Conservation (phyloP, 495 filamentous ascomycete species). For the Neurospora intermedia region DNA sequence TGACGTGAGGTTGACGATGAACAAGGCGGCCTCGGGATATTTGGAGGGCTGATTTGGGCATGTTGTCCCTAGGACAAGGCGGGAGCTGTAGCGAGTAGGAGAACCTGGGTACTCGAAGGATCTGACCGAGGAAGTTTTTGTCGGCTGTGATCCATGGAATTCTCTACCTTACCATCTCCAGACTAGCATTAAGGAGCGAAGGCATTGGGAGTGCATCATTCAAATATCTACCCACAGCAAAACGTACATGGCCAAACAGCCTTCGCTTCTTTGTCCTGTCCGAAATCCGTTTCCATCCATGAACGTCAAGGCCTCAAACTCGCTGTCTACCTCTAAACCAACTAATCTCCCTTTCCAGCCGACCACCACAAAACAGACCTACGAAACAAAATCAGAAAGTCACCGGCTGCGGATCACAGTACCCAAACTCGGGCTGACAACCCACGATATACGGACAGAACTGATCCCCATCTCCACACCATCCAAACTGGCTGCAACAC, state of each 20-base stretch:
- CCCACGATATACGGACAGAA: constrained; percentile 32
- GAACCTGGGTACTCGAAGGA: background rate
- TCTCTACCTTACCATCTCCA: too few species aligned
- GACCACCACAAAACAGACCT: background rate
- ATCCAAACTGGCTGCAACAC: constrained; percentile 31
- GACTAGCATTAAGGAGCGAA: too few species aligned
- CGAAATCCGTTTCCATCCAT: too few species aligned
- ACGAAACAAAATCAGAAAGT: background rate
- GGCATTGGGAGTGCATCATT: too few species aligned
- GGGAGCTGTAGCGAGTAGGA: background rate
- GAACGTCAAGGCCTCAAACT: too few species aligned
- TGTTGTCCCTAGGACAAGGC: background rate
- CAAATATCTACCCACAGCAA: too few species aligned
- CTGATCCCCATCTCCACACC: constrained; percentile 31
- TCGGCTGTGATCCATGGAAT: background rate
- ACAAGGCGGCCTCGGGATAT: background rate
- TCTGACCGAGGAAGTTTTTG: background rate
- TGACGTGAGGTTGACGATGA: background rate
- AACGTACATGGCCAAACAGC: too few species aligned
- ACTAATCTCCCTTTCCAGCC: background rate
- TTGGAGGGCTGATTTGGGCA: background rate
- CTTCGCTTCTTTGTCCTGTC: too few species aligned
- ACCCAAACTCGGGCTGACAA: constrained; percentile 23
- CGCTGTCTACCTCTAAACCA: too few species aligned
- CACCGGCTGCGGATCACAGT: constrained; percentile 15